Evolutionary conservation across 305 asterid genomes (phyloP).

Genomic region (Stenogyne calaminthoides): DNA sequence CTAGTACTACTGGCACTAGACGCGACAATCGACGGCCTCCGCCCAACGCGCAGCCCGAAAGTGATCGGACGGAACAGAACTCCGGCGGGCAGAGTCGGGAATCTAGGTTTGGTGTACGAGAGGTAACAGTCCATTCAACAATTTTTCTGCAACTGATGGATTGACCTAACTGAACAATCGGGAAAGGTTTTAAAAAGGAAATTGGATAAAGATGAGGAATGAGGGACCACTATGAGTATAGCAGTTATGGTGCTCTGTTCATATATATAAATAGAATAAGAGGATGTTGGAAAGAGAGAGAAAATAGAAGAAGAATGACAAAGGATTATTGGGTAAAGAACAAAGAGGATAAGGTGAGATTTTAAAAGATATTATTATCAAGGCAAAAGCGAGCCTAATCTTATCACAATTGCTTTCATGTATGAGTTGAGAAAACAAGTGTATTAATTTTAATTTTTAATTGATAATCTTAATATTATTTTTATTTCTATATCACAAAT

Average conservation of each 20-base stretch:
- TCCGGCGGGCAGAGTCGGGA: conserved; percentile 40
- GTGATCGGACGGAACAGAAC: conserved; percentile 31
- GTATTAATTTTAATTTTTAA: too few species aligned
- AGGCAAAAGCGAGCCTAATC: neutral
- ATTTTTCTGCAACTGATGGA: neutral
- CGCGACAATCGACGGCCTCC: conserved; percentile 34
- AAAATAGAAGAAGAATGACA: neutral
- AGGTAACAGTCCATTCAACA: conserved; percentile 79
- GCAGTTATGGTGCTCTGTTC: neutral
- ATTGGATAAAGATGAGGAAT: conserved; percentile 2
- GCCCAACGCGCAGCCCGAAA: conserved; percentile 21
- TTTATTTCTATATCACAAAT: too few species aligned
- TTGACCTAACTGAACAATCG: neutral
- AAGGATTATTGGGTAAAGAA: neutral
- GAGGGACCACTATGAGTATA: neutral
- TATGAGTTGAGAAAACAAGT: too few species aligned
- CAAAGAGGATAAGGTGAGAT: conserved; percentile 37
- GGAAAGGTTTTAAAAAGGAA: neutral
- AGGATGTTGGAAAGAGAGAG: neutral
- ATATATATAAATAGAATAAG: neutral
- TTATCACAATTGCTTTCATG: too few species aligned
- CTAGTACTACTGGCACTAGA: conserved; percentile 34
- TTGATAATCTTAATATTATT: too few species aligned
- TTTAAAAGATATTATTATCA: conserved; percentile 4
- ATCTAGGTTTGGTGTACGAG: conserved; percentile 34